Percentiles rank a stretch among this genome's conserved stretches.
Evolutionary conservation across 164 flowering plant genomes (phyloP).

Genomic region (Vitis riparia): DNA sequence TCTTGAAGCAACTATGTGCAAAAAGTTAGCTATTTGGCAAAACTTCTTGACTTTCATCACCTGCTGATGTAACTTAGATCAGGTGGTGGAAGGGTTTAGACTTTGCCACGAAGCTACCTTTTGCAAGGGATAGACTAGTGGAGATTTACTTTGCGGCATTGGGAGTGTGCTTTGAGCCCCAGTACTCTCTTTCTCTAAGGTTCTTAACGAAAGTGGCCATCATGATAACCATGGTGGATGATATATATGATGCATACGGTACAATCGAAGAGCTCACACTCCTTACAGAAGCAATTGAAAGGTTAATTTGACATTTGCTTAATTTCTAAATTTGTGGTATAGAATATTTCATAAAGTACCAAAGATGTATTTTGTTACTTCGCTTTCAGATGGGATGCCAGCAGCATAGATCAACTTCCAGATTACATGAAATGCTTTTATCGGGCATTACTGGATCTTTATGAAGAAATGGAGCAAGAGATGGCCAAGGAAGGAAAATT

Average conservation of each 20-base stretch:
- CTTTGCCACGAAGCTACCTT: constrained; percentile 28
- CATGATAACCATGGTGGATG: constrained; percentile 21
- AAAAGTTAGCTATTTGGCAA: too few relatives aligned
- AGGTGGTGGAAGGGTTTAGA: constrained; percentile 48
- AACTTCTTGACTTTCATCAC: too few relatives aligned
- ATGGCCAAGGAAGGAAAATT: constrained; percentile 12
- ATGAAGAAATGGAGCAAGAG: constrained; percentile 21
- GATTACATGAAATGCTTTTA: constrained; percentile 28
- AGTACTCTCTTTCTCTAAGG: constrained; percentile 19
- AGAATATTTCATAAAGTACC: not conserved
- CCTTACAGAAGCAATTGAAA: constrained; percentile 19
- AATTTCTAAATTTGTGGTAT: too few relatives aligned
- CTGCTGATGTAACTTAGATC: not conserved
- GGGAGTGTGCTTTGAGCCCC: constrained; percentile 29
- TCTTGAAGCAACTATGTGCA: too few relatives aligned
- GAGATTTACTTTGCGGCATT: constrained; percentile 42
- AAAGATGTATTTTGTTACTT: not conserved
- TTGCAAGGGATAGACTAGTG: constrained; percentile 36
- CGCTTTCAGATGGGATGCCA: constrained; percentile 25
- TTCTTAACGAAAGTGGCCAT: constrained; percentile 15
- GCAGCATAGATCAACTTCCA: constrained; percentile 20
- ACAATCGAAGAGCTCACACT: constrained; percentile 23
- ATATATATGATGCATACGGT: constrained; percentile 27
- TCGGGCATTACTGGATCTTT: constrained; percentile 22
- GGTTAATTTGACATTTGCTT: not conserved